Conservation (phyloP, 1,139 yeast genomes). For the Hemisphaericaspora xylofermentans region DNA sequence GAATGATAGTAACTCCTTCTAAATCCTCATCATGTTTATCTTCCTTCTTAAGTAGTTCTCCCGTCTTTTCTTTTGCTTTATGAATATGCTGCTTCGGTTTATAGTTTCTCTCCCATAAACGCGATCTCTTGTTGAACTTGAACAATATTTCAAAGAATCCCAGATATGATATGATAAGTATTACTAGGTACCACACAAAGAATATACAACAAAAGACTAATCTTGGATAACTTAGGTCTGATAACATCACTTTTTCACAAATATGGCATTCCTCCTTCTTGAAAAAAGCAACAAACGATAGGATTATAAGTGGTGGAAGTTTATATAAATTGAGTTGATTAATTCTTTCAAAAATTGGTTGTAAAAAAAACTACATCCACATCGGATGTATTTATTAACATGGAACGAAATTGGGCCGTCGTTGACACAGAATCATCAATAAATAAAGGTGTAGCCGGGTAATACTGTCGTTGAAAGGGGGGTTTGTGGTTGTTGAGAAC, state of each 20-base stretch:
- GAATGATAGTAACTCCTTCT: constrained; percentile 74
- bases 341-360: too few species aligned
- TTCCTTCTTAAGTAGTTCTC: neutral
- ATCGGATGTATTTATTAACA: too few species aligned
- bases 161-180: constrained; percentile 40
- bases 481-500: too few species aligned
- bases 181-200: constrained; percentile 45
- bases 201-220: constrained; percentile 14
- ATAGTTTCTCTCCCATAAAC: constrained; percentile 7
- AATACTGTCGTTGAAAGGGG: too few species aligned
- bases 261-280: neutral
- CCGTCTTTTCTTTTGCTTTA: constrained; percentile 10
- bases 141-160: constrained; percentile 49
- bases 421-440: too few species aligned
- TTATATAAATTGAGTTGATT: too few species aligned
- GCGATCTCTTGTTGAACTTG: constrained; percentile 33
- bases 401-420: too few species aligned
- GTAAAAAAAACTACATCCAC: too few species aligned
- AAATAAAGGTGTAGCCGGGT: too few species aligned
- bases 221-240: constrained; percentile 2
- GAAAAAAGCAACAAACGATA: neutral
- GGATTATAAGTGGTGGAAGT: too few species aligned
- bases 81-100: neutral
- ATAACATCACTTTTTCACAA: neutral
- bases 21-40: constrained; percentile 16